Conservation (phyloP, 345 rosid genomes). For the Eucalyptus marginata region DNA sequence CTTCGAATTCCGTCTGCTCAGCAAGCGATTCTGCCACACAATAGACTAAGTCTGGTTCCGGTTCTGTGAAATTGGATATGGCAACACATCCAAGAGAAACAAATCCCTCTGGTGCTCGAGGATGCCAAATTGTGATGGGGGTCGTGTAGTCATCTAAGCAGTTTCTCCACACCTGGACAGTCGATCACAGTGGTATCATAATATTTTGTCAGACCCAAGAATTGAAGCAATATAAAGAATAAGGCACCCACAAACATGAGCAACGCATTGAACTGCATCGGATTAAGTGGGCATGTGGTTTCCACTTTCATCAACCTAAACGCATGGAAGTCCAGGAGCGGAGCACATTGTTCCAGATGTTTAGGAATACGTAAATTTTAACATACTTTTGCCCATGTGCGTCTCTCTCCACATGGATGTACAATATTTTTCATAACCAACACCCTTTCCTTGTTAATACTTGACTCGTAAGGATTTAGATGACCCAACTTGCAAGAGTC, state of each 20-base stretch:
- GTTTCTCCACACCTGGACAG: conserved; percentile 84
- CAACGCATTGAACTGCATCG: not conserved
- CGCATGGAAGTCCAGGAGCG: not conserved
- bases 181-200: not conserved
- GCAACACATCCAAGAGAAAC: conserved; percentile 70
- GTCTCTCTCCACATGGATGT: not conserved
- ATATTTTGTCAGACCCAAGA: not conserved
- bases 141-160: conserved; percentile 59
- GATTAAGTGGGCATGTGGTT: not conserved
- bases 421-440: not conserved
- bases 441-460: not conserved
- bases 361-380: not conserved
- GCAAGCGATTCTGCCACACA: conserved; percentile 58
- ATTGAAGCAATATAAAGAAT: not conserved
- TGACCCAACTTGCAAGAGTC: not conserved
- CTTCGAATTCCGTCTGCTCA: conserved; percentile 75
- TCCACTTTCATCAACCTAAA: not conserved
- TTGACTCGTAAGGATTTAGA: not conserved
- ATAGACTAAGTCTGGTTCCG: conserved; percentile 36
- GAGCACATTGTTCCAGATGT: not conserved
- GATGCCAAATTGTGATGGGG: conserved; percentile 85
- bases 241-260: not conserved
- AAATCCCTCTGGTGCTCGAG: conserved; percentile 83
- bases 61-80: conserved; percentile 57
- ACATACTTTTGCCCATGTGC: not conserved